Conservation (phyloP, 2,329 filamentous ascomycete species). For the Pseudogymnoascus pannorum region DNA sequence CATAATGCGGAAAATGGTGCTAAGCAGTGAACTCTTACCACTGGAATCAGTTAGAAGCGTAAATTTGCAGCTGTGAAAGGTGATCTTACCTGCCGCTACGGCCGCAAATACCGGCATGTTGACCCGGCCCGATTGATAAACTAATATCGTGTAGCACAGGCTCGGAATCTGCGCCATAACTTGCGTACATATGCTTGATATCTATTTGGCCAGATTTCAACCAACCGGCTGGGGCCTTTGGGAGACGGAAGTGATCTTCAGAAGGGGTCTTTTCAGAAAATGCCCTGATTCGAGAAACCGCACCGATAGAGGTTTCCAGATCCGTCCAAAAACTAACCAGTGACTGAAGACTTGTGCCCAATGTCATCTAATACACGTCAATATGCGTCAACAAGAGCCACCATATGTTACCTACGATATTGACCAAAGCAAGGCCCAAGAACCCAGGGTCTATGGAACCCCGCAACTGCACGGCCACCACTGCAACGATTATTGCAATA, state of each 20-base stretch:
- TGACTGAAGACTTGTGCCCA: slow-evolving; percentile 34
- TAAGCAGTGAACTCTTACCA: slow-evolving; percentile 37
- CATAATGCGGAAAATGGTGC: slow-evolving; percentile 41
- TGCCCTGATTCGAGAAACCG: slow-evolving; percentile 46
- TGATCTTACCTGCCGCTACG: slow-evolving; percentile 36
- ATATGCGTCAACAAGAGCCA: neutral
- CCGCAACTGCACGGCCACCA: slow-evolving; percentile 20
- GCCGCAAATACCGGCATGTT: slow-evolving; percentile 45
- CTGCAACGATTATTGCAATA: slow-evolving; percentile 26
- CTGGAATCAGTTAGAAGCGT: slow-evolving; percentile 24
- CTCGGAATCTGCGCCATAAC: slow-evolving; percentile 11
- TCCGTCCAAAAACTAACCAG: slow-evolving; percentile 43
- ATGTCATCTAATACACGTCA: neutral
- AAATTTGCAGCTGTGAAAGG: neutral
- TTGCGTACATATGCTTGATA: slow-evolving; percentile 13
- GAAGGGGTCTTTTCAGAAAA: slow-evolving; percentile 38
- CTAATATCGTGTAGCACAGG: slow-evolving; percentile 18
- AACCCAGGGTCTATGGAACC: slow-evolving; percentile 11
- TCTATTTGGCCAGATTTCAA: slow-evolving; percentile 7
- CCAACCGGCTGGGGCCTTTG: slow-evolving; percentile 8
- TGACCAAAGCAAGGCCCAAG: slow-evolving; percentile 35
- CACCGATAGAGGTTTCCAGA: slow-evolving; percentile 51
- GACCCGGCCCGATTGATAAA: slow-evolving; percentile 28
- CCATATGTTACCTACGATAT: slow-evolving; percentile 31
- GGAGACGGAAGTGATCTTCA: slow-evolving; percentile 28